These are phyloP conservation scores for Chalciporus sp. DNA, from an alignment of 1,284 basidiomycete genomes.

Conservation along the genomic window DNA sequence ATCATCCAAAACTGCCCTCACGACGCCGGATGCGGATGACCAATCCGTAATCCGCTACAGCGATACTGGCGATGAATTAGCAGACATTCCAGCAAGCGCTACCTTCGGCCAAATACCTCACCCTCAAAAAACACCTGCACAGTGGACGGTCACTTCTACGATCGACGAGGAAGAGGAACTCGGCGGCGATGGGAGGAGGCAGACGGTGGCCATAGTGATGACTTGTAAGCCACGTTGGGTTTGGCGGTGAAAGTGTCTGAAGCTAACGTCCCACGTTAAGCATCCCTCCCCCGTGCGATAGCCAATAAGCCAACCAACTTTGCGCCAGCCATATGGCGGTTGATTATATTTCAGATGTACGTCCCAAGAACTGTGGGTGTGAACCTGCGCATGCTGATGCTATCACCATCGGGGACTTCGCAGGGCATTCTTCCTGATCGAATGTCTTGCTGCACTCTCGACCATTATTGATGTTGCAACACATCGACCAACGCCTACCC, in stretches of 20 bases:
- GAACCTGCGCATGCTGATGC: not conserved
- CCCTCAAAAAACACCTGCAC: not conserved
- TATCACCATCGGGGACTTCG: not conserved
- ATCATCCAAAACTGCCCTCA: not conserved
- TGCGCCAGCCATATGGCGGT: constrained; percentile 32
- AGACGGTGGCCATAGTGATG: not conserved
- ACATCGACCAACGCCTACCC: constrained; percentile 22
- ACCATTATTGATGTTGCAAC: constrained; percentile 32
- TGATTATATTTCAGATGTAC: constrained; percentile 34
- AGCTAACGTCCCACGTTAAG: constrained; percentile 9
- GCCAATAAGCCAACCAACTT: constrained; percentile 13
- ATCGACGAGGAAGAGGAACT: not conserved
- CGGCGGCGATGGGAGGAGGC: not conserved
- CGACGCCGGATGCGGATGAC: not conserved
- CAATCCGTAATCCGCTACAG: not conserved
- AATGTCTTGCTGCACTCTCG: constrained; percentile 32
- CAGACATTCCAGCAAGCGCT: not conserved
- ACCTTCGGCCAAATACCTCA: not conserved
- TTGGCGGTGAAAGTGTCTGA: not conserved
- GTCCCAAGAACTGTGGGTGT: not conserved
- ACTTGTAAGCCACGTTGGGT: constrained; percentile 11
- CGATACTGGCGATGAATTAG: not conserved
- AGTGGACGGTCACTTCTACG: constrained; percentile 4
- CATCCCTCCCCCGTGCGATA: not conserved
- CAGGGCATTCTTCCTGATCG: constrained; percentile 27